Percentiles rank a stretch among this genome's conserved stretches.
phyloP scores from a whole-genome alignment of 352 stramenopile genomes.

The Phytophthora foliorum region DNA sequence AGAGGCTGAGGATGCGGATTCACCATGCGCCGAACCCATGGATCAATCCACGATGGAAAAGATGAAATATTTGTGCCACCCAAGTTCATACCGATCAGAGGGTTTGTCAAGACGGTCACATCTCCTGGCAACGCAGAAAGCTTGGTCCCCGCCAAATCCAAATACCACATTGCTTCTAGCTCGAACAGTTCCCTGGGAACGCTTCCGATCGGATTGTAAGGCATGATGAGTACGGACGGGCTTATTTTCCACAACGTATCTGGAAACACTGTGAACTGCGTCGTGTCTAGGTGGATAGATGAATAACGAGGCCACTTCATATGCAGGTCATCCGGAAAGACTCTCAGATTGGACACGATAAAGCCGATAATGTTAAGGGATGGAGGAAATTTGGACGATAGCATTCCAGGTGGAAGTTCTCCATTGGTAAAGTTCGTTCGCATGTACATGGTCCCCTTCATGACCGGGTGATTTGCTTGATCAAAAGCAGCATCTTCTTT shows the following conservation, averaged over 20 bases:
- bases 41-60: slow-evolving; percentile 39
- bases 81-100: slow-evolving; percentile 33
- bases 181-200: slow-evolving; percentile 37
- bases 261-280: slow-evolving; percentile 36
- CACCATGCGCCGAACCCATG: slow-evolving; percentile 25
- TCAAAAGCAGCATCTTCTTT: slow-evolving; percentile 29
- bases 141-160: slow-evolving; percentile 33
- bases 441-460: slow-evolving; percentile 23
- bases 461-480: slow-evolving; percentile 18
- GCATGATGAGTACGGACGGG: slow-evolving; percentile 28
- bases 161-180: slow-evolving; percentile 35
- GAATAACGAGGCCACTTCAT: slow-evolving; percentile 40
- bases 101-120: slow-evolving; percentile 21
- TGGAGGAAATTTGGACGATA: slow-evolving; percentile 29
- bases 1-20: slow-evolving; percentile 16
- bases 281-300: slow-evolving; percentile 33
- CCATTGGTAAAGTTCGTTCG: slow-evolving; percentile 36
- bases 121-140: slow-evolving; percentile 30
- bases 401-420: slow-evolving; percentile 32
- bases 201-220: slow-evolving; percentile 24
- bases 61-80: slow-evolving; percentile 34
- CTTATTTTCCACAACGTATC: slow-evolving; percentile 28
- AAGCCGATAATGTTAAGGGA: slow-evolving; percentile 36
- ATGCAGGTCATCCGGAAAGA: slow-evolving; percentile 39
- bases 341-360: slow-evolving; percentile 33